Evolutionary conservation across 192 early-diverging fungal species (phyloP).

Genomic region (Mortierella claussenii): DNA sequence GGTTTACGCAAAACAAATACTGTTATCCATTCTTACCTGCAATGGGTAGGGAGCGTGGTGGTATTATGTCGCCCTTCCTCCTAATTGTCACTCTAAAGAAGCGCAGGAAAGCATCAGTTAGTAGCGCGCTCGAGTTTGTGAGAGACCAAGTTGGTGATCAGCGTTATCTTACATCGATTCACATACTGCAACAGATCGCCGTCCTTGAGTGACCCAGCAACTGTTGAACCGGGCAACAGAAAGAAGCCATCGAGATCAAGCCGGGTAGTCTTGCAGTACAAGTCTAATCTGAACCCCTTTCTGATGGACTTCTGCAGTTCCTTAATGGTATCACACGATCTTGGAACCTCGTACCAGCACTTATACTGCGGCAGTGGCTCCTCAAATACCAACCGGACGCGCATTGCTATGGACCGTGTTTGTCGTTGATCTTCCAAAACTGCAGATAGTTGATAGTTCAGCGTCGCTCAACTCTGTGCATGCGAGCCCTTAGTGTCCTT

Average conservation of each 20-base stretch:
- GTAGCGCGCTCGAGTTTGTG: no score
- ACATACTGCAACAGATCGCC: conserved; percentile 45
- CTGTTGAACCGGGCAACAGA: conserved; percentile 23
- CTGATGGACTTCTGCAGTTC: conserved; percentile 39
- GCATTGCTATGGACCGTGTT: conserved; percentile 16
- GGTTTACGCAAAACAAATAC: no score
- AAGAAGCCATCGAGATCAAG: conserved; percentile 49
- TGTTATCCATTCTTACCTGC: conserved; percentile 32
- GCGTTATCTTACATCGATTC: background rate
- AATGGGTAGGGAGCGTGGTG: conserved; percentile 15
- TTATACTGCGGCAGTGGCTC: conserved; percentile 43
- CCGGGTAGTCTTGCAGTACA: conserved; percentile 40
- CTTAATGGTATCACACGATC: conserved; percentile 27
- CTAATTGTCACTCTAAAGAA: conserved; percentile 30
- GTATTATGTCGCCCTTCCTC: conserved; percentile 22
- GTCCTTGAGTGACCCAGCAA: conserved; percentile 34
- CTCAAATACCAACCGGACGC: conserved; percentile 37
- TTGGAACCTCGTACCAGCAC: conserved; percentile 52
- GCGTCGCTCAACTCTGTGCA: no score
- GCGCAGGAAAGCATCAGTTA: background rate
- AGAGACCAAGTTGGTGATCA: background rate
- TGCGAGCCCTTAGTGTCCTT: no score
- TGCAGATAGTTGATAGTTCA: no score
- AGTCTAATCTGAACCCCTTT: conserved; percentile 35
- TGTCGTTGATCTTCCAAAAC: no score